Percentiles rank a stretch among this genome's conserved stretches.
phyloP scores from a whole-genome alignment of 208 protist species.

The Kentomonas sorsogonicus region DNA sequence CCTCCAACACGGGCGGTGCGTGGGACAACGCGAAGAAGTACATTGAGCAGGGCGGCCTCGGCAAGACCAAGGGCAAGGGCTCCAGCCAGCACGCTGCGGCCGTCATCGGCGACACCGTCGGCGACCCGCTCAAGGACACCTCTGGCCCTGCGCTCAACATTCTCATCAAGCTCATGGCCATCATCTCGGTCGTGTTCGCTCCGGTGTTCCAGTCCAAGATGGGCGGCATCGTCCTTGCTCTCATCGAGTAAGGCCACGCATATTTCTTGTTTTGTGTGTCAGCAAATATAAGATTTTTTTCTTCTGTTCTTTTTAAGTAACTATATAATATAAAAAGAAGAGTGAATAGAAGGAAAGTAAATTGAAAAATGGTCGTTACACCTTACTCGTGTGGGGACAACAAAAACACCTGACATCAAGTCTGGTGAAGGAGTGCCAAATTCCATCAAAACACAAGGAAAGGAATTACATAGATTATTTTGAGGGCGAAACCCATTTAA shows the following conservation, averaged over 20 bases:
- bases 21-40: conserved; percentile 99
- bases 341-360: not conserved
- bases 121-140: conserved; percentile 97
- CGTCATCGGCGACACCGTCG: conserved; percentile 96
- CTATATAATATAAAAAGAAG: conserved; percentile 3
- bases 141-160: conserved; percentile 94
- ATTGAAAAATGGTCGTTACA: not conserved
- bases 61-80: conserved; percentile 88
- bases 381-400: conserved; percentile 1
- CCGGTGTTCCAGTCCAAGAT: conserved; percentile 79
- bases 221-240: conserved; percentile 54
- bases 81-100: conserved; percentile 92
- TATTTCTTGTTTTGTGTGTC: not conserved
- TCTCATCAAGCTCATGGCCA: conserved; percentile 94
- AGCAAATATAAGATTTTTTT: not conserved
- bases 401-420: not conserved
- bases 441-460: too few relatives aligned
- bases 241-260: conserved; percentile 39
- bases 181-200: conserved; percentile 93
- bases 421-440: not conserved
- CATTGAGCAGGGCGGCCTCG: conserved; percentile 89
- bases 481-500: too few relatives aligned
- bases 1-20: conserved; percentile 94
- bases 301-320: conserved; percentile 5
- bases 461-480: too few relatives aligned